A percentile compares a stretch with the other conserved stretches of the same genome.
Evolutionary conservation across 176 grass and related monocot species (phyloP).

Genomic region (Oryza longistaminata): DNA sequence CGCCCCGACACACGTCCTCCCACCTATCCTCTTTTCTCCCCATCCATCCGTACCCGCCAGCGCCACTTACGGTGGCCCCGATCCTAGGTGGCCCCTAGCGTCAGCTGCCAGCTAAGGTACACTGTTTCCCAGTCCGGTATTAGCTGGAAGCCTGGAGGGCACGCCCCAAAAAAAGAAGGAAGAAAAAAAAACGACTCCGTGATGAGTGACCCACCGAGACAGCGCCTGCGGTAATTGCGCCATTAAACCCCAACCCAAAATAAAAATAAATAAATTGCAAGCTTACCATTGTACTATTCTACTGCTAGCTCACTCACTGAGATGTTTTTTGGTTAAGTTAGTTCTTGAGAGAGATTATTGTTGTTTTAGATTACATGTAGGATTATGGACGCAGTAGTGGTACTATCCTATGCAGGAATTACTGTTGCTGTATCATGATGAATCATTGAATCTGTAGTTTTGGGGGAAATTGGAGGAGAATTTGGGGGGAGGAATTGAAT

Average conservation of each 20-base stretch:
- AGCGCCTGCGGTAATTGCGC: neutral
- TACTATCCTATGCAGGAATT: neutral
- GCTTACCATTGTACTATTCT: neutral
- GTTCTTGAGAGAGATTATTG: neutral
- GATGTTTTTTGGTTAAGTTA: neutral
- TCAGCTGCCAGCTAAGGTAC: constrained; percentile 33
- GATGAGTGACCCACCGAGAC: constrained; percentile 39
- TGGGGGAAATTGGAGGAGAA: neutral
- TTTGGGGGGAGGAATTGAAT: neutral
- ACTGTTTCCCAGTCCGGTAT: constrained; percentile 3
- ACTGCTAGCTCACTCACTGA: neutral
- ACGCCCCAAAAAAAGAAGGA: neutral
- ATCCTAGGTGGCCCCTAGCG: neutral
- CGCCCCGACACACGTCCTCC: constrained; percentile 44
- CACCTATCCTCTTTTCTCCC: neutral
- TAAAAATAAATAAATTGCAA: neutral
- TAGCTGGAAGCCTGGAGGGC: neutral
- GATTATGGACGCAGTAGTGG: neutral
- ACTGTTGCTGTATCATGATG: neutral
- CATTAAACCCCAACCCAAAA: neutral
- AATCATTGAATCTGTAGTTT: neutral
- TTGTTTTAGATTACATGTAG: neutral
- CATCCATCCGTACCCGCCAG: neutral
- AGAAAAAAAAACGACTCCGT: neutral
- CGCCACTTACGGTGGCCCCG: constrained; percentile 13